Percentiles rank a stretch among this genome's conserved stretches.
Evolutionary conservation across 257 asterid species (phyloP).

Genomic region (Gardenia jasminoides): DNA sequence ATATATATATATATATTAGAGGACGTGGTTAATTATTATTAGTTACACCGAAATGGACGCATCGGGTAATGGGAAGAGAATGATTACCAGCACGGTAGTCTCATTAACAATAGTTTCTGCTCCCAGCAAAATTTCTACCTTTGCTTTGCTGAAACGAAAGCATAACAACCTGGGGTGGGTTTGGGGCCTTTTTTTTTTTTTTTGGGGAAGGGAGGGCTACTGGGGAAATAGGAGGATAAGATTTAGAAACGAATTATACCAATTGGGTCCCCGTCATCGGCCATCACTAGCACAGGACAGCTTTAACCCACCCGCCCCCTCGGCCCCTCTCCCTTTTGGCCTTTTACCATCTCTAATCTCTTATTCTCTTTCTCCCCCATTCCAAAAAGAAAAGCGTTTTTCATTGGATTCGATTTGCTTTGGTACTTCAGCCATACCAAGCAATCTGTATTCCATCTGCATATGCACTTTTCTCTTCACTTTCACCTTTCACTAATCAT

Average conservation of each 20-base stretch:
- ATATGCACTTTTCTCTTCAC: slow-evolving; percentile 15
- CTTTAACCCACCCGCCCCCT: slow-evolving; percentile 35
- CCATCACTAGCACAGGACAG: slow-evolving; percentile 12
- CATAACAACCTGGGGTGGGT: slow-evolving; percentile 22
- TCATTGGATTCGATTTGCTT: slow-evolving; percentile 33
- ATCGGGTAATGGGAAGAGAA: slow-evolving; percentile 3
- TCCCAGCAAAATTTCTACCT: slow-evolving; percentile 14
- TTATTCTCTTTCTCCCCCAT: neutral
- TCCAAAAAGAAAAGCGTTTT: neutral
- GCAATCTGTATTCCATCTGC: slow-evolving; percentile 11
- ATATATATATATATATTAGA: too few relatives aligned
- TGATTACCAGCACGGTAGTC: slow-evolving; percentile 21
- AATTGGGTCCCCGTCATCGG: slow-evolving; percentile 30
- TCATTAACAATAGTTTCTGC: slow-evolving; percentile 2
- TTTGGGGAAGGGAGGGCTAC: too few relatives aligned
- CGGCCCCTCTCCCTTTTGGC: neutral
- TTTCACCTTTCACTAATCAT: slow-evolving; percentile 9
- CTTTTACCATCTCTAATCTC: neutral
- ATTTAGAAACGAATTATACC: slow-evolving; percentile 28
- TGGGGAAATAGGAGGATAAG: slow-evolving; percentile 1
- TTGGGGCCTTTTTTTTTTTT: too few relatives aligned
- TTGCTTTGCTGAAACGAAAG: slow-evolving; percentile 51
- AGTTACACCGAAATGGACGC: slow-evolving; percentile 6
- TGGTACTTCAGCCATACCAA: slow-evolving; percentile 17
- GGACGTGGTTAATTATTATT: too few relatives aligned